A percentile compares a stretch with the other conserved stretches of the same genome.
Conservation (phyloP, 371 early-diverging fungal genomes). For the Parasitella parasitica region DNA sequence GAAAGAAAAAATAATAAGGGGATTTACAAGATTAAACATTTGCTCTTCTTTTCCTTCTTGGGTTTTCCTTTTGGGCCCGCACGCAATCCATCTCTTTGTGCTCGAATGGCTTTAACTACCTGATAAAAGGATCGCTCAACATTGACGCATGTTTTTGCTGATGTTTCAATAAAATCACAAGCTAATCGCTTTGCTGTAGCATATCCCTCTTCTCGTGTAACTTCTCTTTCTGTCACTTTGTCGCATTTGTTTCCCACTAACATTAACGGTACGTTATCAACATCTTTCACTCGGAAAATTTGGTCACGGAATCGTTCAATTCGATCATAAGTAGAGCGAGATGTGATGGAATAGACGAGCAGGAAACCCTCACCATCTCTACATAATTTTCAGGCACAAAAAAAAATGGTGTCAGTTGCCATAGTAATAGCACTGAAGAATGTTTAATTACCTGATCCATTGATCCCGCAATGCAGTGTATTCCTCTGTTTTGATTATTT, state of each 20-base stretch:
- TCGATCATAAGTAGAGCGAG: constrained; percentile 79
- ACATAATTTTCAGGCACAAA: not conserved
- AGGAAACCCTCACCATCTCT: constrained; percentile 90
- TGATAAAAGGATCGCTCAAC: constrained; percentile 70
- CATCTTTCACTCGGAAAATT: constrained; percentile 80
- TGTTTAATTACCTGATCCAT: constrained; percentile 73
- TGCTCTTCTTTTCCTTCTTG: constrained; percentile 38
- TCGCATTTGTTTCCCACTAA: constrained; percentile 93
- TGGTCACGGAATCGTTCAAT: constrained; percentile 78
- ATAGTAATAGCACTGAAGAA: not conserved
- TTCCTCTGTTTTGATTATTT: constrained; percentile 53
- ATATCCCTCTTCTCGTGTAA: constrained; percentile 73
- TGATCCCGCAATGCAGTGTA: constrained; percentile 89
- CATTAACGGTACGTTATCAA: constrained; percentile 78
- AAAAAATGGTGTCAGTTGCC: not conserved
- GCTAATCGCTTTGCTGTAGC: constrained; percentile 68
- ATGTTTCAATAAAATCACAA: constrained; percentile 80
- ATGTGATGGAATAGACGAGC: constrained; percentile 85
- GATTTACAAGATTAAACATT: constrained; percentile 34
- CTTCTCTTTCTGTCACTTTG: constrained; percentile 70
- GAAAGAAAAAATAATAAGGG: constrained; percentile 1
- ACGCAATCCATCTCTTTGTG: constrained; percentile 41
- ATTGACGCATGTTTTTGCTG: constrained; percentile 82
- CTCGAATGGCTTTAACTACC: constrained; percentile 60
- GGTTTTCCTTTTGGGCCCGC: constrained; percentile 22